Evolutionary conservation across 2,329 filamentous ascomycete species (phyloP).

Genomic region (Lachnellula subtilissima): DNA sequence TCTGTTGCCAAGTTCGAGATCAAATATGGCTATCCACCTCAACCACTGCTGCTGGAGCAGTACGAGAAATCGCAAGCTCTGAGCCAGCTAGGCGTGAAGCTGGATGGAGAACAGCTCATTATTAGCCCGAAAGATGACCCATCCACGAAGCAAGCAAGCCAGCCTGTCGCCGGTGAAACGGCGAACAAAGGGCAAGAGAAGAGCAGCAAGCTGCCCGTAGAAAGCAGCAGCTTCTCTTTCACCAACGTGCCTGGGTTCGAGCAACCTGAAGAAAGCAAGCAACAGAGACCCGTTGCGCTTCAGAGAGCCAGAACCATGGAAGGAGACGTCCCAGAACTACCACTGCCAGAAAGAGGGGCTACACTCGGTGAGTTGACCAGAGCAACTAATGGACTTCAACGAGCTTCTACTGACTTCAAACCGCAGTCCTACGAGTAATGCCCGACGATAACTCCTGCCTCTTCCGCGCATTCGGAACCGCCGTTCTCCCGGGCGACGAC

Average conservation of each 20-base stretch:
- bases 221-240: constrained; percentile 7
- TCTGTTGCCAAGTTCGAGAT: constrained; percentile 64
- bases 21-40: constrained; percentile 81
- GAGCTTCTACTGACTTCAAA: background rate
- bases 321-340: constrained; percentile 32
- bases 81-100: constrained; percentile 52
- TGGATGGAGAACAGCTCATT: constrained; percentile 67
- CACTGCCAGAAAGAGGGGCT: constrained; percentile 46
- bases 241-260: constrained; percentile 6
- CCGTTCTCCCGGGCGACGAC: constrained; percentile 58
- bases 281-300: constrained; percentile 20
- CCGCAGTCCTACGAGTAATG: constrained; percentile 79
- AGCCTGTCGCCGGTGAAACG: background rate
- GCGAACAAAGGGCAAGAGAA: constrained; percentile 5
- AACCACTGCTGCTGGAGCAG: constrained; percentile 58
- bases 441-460: constrained; percentile 94
- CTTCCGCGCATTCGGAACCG: constrained; percentile 82
- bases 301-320: constrained; percentile 25
- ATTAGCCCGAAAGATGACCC: constrained; percentile 34
- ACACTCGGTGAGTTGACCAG: constrained; percentile 43
- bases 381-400: constrained; percentile 32
- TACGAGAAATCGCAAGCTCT: constrained; percentile 40
- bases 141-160: background rate
- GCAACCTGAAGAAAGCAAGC: background rate
- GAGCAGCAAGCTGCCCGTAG: background rate